phyloP scores from a whole-genome alignment of 441 rosid species.

The Erysimum cheiri region DNA sequence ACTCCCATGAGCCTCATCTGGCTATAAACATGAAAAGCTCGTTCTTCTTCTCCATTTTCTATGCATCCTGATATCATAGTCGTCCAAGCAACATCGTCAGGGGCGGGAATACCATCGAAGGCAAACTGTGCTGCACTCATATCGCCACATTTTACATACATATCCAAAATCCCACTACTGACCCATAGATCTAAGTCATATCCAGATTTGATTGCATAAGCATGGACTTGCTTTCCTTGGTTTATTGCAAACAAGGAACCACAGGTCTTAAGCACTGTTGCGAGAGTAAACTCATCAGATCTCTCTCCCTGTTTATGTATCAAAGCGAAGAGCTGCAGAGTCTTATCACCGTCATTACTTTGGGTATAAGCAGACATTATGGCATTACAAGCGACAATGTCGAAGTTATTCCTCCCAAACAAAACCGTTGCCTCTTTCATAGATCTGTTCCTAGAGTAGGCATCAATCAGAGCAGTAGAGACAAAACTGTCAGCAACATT shows the following conservation, averaged over 20 bases:
- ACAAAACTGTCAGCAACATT: constrained; percentile 47
- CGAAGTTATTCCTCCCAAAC: constrained; percentile 40
- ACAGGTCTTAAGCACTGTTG: constrained; percentile 51
- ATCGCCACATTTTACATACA: constrained; percentile 53
- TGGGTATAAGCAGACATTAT: constrained; percentile 52
- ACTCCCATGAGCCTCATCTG: constrained; percentile 53
- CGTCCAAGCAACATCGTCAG: constrained; percentile 59
- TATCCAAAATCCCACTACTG: constrained; percentile 52
- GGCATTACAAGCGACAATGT: constrained; percentile 50
- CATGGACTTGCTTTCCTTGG: constrained; percentile 50
- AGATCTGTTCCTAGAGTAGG: constrained; percentile 46
- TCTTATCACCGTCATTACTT: constrained; percentile 42
- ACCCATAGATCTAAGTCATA: constrained; percentile 49
- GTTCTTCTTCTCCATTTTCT: constrained; percentile 52
- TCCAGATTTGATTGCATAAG: constrained; percentile 49
- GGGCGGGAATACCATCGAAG: constrained; percentile 40
- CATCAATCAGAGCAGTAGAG: constrained; percentile 54
- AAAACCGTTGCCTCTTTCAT: constrained; percentile 51
- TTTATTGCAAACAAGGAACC: constrained; percentile 43
- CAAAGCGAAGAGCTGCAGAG: constrained; percentile 45
- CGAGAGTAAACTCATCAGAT: constrained; percentile 48
- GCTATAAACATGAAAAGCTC: constrained; percentile 47
- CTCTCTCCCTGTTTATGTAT: constrained; percentile 49
- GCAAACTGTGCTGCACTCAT: constrained; percentile 42
- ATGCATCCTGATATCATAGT: constrained; percentile 56